These are phyloP conservation scores for Ophiostoma tasmaniense DNA, from an alignment of 2,329 filamentous ascomycete genomes.

Conservation along the genomic window DNA sequence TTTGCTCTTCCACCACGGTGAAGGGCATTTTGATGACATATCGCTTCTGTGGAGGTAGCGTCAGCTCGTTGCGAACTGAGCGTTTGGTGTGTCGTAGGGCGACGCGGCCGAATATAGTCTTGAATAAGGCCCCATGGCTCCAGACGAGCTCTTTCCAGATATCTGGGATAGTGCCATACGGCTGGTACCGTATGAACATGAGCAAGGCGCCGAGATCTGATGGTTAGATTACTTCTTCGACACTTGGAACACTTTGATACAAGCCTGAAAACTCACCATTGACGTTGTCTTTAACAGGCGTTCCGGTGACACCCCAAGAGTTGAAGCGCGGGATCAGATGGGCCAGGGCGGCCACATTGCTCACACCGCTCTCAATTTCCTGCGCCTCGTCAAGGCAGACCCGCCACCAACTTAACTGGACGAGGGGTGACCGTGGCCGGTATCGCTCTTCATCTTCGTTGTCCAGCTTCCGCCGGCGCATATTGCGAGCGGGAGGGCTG, in stretches of 20 bases:
- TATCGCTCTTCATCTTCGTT: conserved; percentile 39
- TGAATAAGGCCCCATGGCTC: conserved; percentile 56
- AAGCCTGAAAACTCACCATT: conserved; percentile 20
- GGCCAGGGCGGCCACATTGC: conserved; percentile 72
- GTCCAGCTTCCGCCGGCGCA: conserved; percentile 41
- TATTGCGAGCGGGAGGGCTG: conserved; percentile 58
- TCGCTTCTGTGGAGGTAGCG: conserved; percentile 72
- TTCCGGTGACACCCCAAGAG: conserved; percentile 88
- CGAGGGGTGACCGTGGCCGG: conserved; percentile 63
- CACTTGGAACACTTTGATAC: no score
- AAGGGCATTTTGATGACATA: conserved; percentile 86
- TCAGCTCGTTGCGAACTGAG: conserved; percentile 67
- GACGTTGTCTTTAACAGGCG: conserved; percentile 64
- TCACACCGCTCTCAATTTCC: conserved; percentile 86
- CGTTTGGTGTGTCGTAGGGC: conserved; percentile 81
- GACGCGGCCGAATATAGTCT: conserved; percentile 59
- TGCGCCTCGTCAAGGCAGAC: conserved; percentile 74
- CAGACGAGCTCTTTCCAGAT: conserved; percentile 61
- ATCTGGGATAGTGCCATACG: conserved; percentile 56
- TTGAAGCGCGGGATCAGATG: conserved; percentile 72
- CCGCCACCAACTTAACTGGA: conserved; percentile 81
- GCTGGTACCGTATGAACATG: conserved; percentile 70
- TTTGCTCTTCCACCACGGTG: conserved; percentile 80
- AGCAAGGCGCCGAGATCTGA: conserved; percentile 70
- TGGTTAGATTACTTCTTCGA: not conserved